Base-by-base conservation (phyloP, 169 alveolate species). In the Plasmodium knowlesi region DNA sequence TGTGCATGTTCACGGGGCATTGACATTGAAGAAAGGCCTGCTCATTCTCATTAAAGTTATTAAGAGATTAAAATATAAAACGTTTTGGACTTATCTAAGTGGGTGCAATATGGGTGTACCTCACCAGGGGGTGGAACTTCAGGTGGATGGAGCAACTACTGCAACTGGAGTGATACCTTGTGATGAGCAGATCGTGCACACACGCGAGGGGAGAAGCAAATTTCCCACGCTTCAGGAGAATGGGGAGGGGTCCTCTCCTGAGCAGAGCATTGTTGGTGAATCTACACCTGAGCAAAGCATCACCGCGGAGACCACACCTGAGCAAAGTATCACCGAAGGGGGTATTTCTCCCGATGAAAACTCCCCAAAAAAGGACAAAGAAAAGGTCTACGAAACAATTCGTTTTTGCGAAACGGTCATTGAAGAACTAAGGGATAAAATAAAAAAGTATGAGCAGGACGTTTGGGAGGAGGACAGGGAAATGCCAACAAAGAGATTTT, bases 41-140 rank as follows among this genome's bases (percentile, higher is more conserved):
- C 39, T 88, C 43, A 34, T 88, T 53, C 30, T 88, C 25, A 88
- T 88, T n/a, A 88, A 88, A 71, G 83, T 88, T n/a, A 85, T 88
- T 57, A 88, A 88, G 81, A 88, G 82, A 32, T 39, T 88, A 30
- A 88, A 88, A 88, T 88, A 88, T 88, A 88, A 88, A 46, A 88
- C 94, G 2, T 88, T 88, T 46, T 88, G 94, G 94, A 78, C n/a
- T 1, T 88, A 85, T 50, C 14, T 8, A 71, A 84, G 53, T 34
- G 30, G 57, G 12, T 22, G 37, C 9, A 5, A 2, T 67, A 67
- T 5, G 37, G 73, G 19, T 19, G 43, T 9, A 39, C 39, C 3
- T 10, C n/a, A 16, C 71, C 41, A 34, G 70, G 73, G 43, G 54
- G 57, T 0, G 61, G 19, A 41, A 5, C 34, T 22, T 34, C 43